phyloP scores from a whole-genome alignment of 345 rosid species.

The Microcos paniculata region DNA sequence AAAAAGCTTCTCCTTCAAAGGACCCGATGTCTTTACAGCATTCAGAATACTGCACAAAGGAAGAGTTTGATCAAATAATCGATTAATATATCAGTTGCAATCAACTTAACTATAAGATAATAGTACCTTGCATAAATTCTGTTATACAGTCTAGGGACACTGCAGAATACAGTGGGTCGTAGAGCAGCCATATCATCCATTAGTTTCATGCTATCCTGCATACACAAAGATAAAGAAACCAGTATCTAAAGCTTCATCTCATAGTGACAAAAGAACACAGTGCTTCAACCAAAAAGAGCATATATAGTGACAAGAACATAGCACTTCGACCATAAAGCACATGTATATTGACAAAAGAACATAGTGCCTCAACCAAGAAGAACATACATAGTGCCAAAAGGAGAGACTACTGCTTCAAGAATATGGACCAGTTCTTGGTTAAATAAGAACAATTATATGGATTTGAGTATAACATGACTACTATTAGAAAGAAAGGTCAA shows the following conservation, averaged over 20 bases:
- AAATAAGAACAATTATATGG: background rate
- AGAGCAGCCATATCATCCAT: constrained; percentile 90
- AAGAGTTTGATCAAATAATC: constrained; percentile 16
- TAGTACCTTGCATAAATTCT: constrained; percentile 82
- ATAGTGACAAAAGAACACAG: constrained; percentile 9
- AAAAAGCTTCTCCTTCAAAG: constrained; percentile 73
- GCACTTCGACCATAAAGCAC: background rate
- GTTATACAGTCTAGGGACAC: constrained; percentile 94
- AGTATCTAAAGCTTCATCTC: constrained; percentile 14
- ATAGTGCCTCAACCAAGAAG: background rate
- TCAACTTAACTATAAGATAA: constrained; percentile 19
- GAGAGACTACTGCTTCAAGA: constrained; percentile 2
- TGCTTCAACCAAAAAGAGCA: background rate
- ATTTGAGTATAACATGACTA: background rate
- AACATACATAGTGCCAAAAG: constrained; percentile 10
- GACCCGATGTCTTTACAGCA: constrained; percentile 87
- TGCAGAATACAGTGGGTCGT: constrained; percentile 88
- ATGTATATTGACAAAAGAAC: constrained; percentile 4
- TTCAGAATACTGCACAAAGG: constrained; percentile 62
- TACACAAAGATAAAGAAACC: background rate
- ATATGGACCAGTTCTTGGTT: background rate
- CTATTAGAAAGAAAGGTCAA: background rate
- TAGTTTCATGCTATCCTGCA: constrained; percentile 89
- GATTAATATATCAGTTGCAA: constrained; percentile 13
- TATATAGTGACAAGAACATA: background rate